Conservation (phyloP, 2,329 filamentous ascomycete species). For the Fusarium denticulatum region DNA sequence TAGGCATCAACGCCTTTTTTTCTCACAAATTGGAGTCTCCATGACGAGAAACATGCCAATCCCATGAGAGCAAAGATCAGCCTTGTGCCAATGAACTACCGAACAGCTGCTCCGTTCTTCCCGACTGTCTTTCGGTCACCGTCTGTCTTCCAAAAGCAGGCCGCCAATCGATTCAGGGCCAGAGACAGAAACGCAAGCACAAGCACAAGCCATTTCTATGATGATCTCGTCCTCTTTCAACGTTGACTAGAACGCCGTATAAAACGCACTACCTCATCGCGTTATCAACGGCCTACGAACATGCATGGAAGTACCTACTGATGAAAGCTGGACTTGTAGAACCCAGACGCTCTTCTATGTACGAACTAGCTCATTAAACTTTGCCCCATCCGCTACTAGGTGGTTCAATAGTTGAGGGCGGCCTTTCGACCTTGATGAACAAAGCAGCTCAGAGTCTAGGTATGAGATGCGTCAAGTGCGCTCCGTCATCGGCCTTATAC, state of each 20-base stretch:
- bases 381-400: constrained; percentile 15
- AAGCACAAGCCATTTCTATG: constrained; percentile 9
- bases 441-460: constrained; percentile 5
- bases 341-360: constrained; percentile 9
- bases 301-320: not conserved
- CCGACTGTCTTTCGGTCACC: constrained; percentile 11
- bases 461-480: constrained; percentile 1
- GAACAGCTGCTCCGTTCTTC: not conserved
- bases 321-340: constrained; percentile 14
- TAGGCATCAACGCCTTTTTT: constrained; percentile 5
- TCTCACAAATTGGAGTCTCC: not conserved
- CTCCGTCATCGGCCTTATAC: not conserved
- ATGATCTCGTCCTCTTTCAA: constrained; percentile 12
- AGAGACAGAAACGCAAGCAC: not conserved
- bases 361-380: constrained; percentile 24
- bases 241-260: constrained; percentile 10
- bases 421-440: constrained; percentile 27
- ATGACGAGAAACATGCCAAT: constrained; percentile 1
- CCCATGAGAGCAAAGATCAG: constrained; percentile 20
- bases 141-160: constrained; percentile 6
- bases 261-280: constrained; percentile 9
- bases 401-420: constrained; percentile 29
- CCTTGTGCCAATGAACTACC: constrained; percentile 13
- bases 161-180: not conserved
- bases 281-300: constrained; percentile 18